Percentiles rank a stretch among this genome's conserved stretches.
Evolutionary conservation across 306 rosid species (phyloP).

Genomic region (Vicia sativa): DNA sequence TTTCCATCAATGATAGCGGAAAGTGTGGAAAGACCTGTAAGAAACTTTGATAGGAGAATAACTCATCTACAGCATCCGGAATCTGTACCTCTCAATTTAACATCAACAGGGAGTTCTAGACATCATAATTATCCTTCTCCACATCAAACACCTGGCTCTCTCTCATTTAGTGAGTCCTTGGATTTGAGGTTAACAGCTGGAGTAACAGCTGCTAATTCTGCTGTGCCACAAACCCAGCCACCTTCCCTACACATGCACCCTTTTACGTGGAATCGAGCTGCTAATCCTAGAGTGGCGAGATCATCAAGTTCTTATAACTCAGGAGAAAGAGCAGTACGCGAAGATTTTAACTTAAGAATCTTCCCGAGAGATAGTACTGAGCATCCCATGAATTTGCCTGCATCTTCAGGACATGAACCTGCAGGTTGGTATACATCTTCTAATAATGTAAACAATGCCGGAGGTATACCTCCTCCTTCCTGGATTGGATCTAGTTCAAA

Average conservation of each 20-base stretch:
- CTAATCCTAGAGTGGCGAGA: constrained; percentile 55
- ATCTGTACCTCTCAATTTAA: constrained; percentile 53
- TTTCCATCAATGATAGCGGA: constrained; percentile 54
- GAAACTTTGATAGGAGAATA: constrained; percentile 51
- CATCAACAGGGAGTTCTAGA: constrained; percentile 55
- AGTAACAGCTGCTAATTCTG: constrained; percentile 54
- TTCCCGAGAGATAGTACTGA: constrained; percentile 51
- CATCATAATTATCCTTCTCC: constrained; percentile 46
- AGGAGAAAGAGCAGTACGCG: constrained; percentile 58
- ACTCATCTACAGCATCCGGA: constrained; percentile 55
- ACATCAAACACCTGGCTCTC: constrained; percentile 45
- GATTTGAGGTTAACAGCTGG: constrained; percentile 67
- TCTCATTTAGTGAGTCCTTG: constrained; percentile 48
- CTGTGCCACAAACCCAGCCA: constrained; percentile 51
- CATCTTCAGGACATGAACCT: constrained; percentile 53
- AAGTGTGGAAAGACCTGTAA: constrained; percentile 51
- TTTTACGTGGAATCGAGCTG: constrained; percentile 61
- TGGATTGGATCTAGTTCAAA: constrained; percentile 65
- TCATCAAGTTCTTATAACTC: constrained; percentile 50
- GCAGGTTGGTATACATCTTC: constrained; percentile 56
- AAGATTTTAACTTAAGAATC: constrained; percentile 56
- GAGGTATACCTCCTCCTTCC: constrained; percentile 58
- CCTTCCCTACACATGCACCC: constrained; percentile 46
- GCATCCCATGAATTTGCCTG: constrained; percentile 49
- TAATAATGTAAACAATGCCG: constrained; percentile 53